Evolutionary conservation across 1,284 basidiomycete species (phyloP), one percentile per base, ranked within the genome.

Genomic region (Austroboletus novae-zelandiae): DNA sequence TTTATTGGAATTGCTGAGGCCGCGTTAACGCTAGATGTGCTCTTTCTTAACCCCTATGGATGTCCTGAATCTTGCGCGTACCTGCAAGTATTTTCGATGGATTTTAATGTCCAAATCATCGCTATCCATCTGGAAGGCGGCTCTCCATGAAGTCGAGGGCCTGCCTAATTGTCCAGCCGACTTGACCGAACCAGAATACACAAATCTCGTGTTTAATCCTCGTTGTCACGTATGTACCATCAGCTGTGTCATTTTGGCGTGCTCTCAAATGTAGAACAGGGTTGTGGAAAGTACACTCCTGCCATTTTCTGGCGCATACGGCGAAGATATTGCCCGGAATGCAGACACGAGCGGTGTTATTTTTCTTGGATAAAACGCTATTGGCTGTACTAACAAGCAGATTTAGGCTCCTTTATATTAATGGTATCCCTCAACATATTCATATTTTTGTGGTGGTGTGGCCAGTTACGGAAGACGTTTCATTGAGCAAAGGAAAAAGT

Each of bases 151-250:
- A 15, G 37, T 62, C 4, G 36, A 53, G 23, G 54, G 30, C 17
- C 44, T 66, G 14, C 61, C 64, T 10, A 47, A 43, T 34, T 62
- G 62, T 30, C 72, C 71, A 10, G 43, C 56, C 7, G 70, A 71
- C 48, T 42, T 71, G 41, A 61, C 57, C 27, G 71, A 73, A 40
- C 64, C 67, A 1, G 53, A 59, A 32, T 69, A 64, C 40, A 59
- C 61, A n/a, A 60, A 60, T 31, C 54, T 69, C 30, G 45, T 65
- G 31, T 72, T 53, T 41, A 53, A 44, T 15, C 25, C 43, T 5
- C 55, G 50, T 36, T 71, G 58, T 43, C 58, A 58, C 29, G 56
- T 60, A 36, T 32, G 51, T 43, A 17, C 10, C 4, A 1, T 23
- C 20, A 23, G 15, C 18, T 32, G 17, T 11, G 34, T 20, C 17